Evolutionary conservation across 108 stramenopile species (phyloP).

Genomic region (Skeletonema grethae): DNA sequence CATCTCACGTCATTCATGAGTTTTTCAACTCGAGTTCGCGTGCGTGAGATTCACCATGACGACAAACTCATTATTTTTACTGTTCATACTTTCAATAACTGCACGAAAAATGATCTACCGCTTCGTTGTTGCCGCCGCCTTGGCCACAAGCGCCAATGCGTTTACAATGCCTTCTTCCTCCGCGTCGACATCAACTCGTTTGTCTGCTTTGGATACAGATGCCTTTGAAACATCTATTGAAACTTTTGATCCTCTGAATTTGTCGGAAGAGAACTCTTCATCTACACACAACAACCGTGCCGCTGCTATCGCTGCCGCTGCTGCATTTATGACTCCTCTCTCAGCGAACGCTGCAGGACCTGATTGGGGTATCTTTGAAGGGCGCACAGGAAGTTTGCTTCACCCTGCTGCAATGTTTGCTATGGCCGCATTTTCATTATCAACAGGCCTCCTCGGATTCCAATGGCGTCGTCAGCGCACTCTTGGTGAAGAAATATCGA

Average conservation of each 20-base stretch:
- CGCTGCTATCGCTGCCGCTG: constrained; percentile 23
- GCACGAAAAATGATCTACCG: not conserved
- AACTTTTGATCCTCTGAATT: constrained; percentile 9
- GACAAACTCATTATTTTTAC: no score
- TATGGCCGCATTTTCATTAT: constrained; percentile 67
- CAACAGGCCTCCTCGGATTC: constrained; percentile 88
- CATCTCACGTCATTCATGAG: no score
- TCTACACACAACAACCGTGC: constrained; percentile 4
- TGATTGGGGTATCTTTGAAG: constrained; percentile 78
- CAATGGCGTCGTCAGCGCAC: constrained; percentile 94
- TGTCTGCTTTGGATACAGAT: constrained; percentile 7
- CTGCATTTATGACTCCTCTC: constrained; percentile 20
- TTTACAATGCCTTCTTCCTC: constrained; percentile 8
- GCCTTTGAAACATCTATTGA: not conserved
- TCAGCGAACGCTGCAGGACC: constrained; percentile 53
- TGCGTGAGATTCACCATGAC: no score
- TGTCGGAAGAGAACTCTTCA: constrained; percentile 5
- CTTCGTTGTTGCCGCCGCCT: not conserved
- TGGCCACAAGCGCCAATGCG: not conserved
- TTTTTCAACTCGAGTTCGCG: no score
- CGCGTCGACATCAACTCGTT: constrained; percentile 2
- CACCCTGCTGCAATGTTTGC: constrained; percentile 90
- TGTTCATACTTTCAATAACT: no score
- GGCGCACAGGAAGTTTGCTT: constrained; percentile 76
- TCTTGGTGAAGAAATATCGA: constrained; percentile 83